Conservation (phyloP, 2,329 filamentous ascomycete genomes). For the Clarireedia monteithiana region DNA sequence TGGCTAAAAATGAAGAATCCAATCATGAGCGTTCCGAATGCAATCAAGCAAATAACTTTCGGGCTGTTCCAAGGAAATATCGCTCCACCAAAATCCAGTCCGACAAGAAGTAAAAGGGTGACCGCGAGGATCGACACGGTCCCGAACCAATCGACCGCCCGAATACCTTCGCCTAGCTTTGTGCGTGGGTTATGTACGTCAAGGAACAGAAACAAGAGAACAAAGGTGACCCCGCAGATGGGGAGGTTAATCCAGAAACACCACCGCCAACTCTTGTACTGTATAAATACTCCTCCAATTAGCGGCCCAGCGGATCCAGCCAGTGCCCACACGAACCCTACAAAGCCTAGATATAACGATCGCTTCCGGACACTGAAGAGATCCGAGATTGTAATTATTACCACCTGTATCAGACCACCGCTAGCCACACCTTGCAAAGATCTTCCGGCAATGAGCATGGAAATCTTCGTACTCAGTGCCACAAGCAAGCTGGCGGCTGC, state of each 20-base stretch:
- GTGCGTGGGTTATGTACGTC: constrained; percentile 57
- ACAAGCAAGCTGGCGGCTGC: constrained; percentile 40
- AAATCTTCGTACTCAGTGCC: constrained; percentile 47
- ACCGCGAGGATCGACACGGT: constrained; percentile 59
- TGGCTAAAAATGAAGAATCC: constrained; percentile 59
- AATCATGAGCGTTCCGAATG: constrained; percentile 56
- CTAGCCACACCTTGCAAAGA: constrained; percentile 57
- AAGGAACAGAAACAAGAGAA: constrained; percentile 51
- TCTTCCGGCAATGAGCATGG: constrained; percentile 54
- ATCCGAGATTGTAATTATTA: constrained; percentile 35
- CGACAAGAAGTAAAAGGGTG: constrained; percentile 76
- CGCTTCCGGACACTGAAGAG: constrained; percentile 51
- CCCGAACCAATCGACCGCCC: constrained; percentile 52
- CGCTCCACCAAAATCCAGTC: constrained; percentile 74
- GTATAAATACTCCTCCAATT: constrained; percentile 52
- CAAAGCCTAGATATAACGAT: constrained; percentile 51
- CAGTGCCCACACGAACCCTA: constrained; percentile 55
- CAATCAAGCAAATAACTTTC: constrained; percentile 67
- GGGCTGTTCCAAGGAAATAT: constrained; percentile 63
- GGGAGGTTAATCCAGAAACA: constrained; percentile 50
- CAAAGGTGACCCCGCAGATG: constrained; percentile 32
- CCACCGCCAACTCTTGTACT: constrained; percentile 53
- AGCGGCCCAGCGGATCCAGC: constrained; percentile 53
- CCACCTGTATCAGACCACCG: constrained; percentile 34
- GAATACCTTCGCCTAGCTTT: constrained; percentile 48